Evolutionary conservation across 2,329 filamentous ascomycete species (phyloP), one percentile per base, ranked within the genome.

Genomic region (Orbilia quercus): DNA sequence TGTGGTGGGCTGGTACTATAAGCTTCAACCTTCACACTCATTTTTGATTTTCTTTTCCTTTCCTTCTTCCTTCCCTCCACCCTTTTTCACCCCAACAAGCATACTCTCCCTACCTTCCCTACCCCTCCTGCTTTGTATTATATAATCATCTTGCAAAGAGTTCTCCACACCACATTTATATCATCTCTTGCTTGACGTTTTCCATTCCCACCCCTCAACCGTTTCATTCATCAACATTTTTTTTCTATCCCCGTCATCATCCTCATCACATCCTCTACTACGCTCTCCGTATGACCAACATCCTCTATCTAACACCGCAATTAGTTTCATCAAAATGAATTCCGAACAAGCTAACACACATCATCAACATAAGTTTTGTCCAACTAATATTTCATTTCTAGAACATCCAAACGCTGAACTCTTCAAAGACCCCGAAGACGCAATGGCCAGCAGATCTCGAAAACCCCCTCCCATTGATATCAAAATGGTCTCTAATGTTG

Each of bases 361-460:
- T 6, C 36, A 6, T 20, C 12, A 47, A 45, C 44, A 48, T 64
- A 38, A 54, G 59, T 55, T 64, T 31, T 38, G 55, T 47, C 20
- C 42, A 2, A 9, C 9, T 7, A 20, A 25, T 25, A n/a, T 28
- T 28, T 18, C 11, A 12, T 16, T n/a, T 23, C 12, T 16, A 20
- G 38, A 14, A 6, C 11, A 22, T n/a, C n/a, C 7, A 2, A 1
- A 54, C 38, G 16, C 51, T 38, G 11, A 54, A 22, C 1, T 23
- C 11, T 14, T 34, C 5, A 22, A 38, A 67, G 63, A 59, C 45
- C 42, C 42, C 51, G 62, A 57, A 22, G 63, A 59, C 53, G 53
- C 58, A 38, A 51, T 23, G 45, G 36, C 38, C 5, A 57, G 28
- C 28, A 42, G 31, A 54, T 54, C 59, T 44, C 48, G 38, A 23